Conservation (phyloP, 2,329 filamentous ascomycete genomes). For the Neofusicoccum ribis region DNA sequence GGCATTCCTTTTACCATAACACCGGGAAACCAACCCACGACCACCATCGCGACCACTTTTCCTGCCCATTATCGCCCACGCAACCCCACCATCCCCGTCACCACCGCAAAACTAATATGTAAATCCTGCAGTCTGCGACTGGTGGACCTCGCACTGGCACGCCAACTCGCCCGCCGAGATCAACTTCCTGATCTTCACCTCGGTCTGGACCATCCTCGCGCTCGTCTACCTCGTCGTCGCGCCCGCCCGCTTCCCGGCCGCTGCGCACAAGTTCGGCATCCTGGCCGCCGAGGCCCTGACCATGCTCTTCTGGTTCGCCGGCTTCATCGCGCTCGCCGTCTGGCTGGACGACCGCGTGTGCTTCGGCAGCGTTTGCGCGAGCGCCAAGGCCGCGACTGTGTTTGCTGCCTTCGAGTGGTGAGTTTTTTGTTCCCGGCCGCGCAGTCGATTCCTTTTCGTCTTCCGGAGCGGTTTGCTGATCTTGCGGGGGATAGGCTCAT, state of each 20-base stretch:
- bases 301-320: conserved; percentile 87
- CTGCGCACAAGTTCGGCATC: conserved; percentile 66
- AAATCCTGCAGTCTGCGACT: conserved; percentile 53
- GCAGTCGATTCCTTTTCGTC: not conserved
- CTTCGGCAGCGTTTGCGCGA: conserved; percentile 57
- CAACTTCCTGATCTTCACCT: conserved; percentile 78
- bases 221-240: conserved; percentile 69
- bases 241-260: conserved; percentile 59
- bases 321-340: conserved; percentile 75
- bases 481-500: conserved; percentile 43
- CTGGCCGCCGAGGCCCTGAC: conserved; percentile 69
- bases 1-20: no score
- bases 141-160: conserved; percentile 54
- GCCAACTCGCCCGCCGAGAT: conserved; percentile 57
- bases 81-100: no score
- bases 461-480: not conserved
- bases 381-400: conserved; percentile 63
- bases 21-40: no score
- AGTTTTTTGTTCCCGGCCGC: conserved; percentile 13
- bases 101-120: not conserved
- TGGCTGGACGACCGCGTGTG: conserved; percentile 60
- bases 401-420: conserved; percentile 67
- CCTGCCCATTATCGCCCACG: no score
- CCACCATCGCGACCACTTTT: no score
- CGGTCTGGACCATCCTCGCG: conserved; percentile 69